Base-by-base conservation (phyloP, 768 basidiomycete genomes). In the Pleurotus citrinopileatus region DNA sequence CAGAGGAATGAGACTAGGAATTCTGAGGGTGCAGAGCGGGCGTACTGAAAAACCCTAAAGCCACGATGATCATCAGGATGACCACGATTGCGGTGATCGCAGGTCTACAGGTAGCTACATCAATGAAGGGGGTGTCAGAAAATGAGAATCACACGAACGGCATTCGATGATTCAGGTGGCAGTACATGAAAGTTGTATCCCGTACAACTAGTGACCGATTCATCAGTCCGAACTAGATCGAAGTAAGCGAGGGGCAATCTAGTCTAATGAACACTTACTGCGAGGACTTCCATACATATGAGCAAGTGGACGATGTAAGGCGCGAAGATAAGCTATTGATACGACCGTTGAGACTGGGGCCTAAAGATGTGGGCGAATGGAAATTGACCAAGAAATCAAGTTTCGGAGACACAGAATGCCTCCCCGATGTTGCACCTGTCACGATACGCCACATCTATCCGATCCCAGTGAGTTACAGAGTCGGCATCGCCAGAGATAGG, bases 371-470 rank as follows among this genome's bases (percentile, higher is more conserved):
- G n/a, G n/a, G n/a, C n/a, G n/a, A n/a, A n/a, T n/a, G n/a, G n/a
- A n/a, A 27, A 47, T 26, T 27, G n/a, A 47, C 45, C 17, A 29
- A 15, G 9, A 12, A 20, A n/a, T 47, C 17, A 27, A n/a, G 19
- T 20, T 23, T 20, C 9, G n/a, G 28, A 20, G 45, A 27, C 27
- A 13, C 12, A 10, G 45, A 15, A 17, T 29, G 25, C 28, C 45
- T 26, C 10, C 8, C 45, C n/a, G 23, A 47, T n/a, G 45, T 29
- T 17, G 45, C 27, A 5, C 25, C 22, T 9, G 45, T 47, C 9
- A 47, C 28, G 9, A 47, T 47, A 10, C 45, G 45, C 45, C 45
- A 47, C 45, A 47, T 25, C 45, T 47, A 26, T 10, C n/a, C 10
- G n/a, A 34, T 9, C n/a, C n/a, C 10, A 1, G 45, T 47, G 28